Evolutionary conservation across 345 rosid species (phyloP).

Genomic region (Turritis glabra): DNA sequence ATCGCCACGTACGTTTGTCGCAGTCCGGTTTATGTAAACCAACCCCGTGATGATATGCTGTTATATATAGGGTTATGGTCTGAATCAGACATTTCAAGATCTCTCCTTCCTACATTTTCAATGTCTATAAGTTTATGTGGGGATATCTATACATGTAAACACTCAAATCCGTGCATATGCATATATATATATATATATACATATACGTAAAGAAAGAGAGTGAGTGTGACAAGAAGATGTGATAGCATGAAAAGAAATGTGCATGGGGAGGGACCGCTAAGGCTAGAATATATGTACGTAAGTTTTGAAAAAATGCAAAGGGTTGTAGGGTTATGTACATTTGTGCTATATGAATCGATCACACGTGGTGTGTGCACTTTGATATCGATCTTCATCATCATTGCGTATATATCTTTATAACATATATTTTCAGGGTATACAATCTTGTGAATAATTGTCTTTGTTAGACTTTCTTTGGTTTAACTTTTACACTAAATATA

Average conservation of each 20-base stretch:
- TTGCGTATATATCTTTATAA: background rate
- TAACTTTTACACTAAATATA: constrained; percentile 21
- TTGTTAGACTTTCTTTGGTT: constrained; percentile 18
- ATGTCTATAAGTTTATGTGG: constrained; percentile 33
- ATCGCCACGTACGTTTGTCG: constrained; percentile 13
- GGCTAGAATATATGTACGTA: constrained; percentile 24
- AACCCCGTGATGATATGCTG: constrained; percentile 22
- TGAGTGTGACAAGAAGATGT: constrained; percentile 33
- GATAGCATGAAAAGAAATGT: constrained; percentile 38
- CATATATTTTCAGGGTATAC: background rate
- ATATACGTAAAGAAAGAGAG: constrained; percentile 5
- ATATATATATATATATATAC: background rate
- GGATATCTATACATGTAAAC: constrained; percentile 23
- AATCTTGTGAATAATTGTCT: constrained; percentile 23
- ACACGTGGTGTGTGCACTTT: constrained; percentile 16
- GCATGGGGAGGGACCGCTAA: constrained; percentile 38
- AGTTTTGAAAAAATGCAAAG: background rate
- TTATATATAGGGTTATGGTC: constrained; percentile 29
- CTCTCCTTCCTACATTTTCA: constrained; percentile 25
- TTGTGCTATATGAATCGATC: constrained; percentile 27
- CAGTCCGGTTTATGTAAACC: constrained; percentile 17
- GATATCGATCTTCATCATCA: constrained; percentile 10
- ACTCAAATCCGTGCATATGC: constrained; percentile 11
- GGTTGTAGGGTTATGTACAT: constrained; percentile 28
- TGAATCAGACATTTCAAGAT: constrained; percentile 28